Base-by-base conservation (phyloP, 1,284 basidiomycete species). In the Ganoderma multipileum region DNA sequence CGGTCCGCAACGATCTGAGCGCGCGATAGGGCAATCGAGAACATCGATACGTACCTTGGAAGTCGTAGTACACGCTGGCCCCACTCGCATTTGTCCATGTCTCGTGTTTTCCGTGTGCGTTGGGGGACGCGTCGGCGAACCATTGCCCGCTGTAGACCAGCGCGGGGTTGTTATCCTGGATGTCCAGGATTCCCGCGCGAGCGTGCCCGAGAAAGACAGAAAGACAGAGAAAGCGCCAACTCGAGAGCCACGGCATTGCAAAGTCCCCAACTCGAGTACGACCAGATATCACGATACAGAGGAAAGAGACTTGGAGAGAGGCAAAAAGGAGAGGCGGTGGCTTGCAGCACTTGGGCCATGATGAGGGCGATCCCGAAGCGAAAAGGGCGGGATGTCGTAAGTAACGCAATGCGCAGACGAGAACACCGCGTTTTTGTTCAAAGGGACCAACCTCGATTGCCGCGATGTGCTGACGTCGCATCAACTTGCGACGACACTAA, bases 21-120 rank as follows among this genome's bases (percentile, higher is more conserved):
- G 47, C 11, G 47, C 2, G 47, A 26, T 50, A 11, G 12, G 12
- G 23, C 8, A 33, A 33, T 33, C 3, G 8, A 33, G 23, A 60
- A n/a, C n/a, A n/a, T n/a, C 20, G 20, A 61, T n/a, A 36, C 65
- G 20, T 23, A 72, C 71, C 68, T n/a, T 65, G 68, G 64, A 72
- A 72, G 55, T 72, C 64, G 58, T 68, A 70, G 9, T 38, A 44
- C 9, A 72, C 68, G 30, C 64, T 70, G 1, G 71, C 68, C 3
- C 71, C 71, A 44, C 66, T 68, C 52, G 66, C 62, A 30, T 72
- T 72, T 55, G 71, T 72, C 71, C 71, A 72, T 0, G 68, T 70
- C n/a, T 68, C 67, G 55, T 72, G 68, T 20, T 50, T 28, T 5
- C 68, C 68, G 28, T 62, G 66, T 0, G 71, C 55, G 36, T 67